Evolutionary conservation across 1,284 basidiomycete species (phyloP), one percentile per base, ranked within the genome.

Genomic region (Sutorius eximius): DNA sequence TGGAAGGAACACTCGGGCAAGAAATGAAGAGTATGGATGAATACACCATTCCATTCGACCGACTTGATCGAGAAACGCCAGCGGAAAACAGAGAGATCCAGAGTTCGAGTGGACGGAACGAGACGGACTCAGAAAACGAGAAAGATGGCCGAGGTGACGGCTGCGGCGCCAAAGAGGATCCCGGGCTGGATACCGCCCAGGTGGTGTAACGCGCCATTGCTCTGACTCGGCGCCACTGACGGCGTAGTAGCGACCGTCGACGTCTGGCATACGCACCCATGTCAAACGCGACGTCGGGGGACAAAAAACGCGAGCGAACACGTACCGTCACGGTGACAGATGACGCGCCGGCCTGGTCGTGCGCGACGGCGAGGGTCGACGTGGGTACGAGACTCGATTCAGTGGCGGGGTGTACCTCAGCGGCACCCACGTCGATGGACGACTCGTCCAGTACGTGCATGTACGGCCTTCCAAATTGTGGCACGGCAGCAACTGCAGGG

Each of bases 191-290:
- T 32, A 10, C 56, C 40, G 12, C 52, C 34, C 15, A 55, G 22
- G 22, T 16, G 15, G 45, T 49, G 53, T 13, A 51, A 30, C 15
- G 62, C 55, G 30, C 59, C 64, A 10, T 38, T 70, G 24, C 50
- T 62, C 2, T 53, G 52, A 5, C 22, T 24, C 22, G 22, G 22
- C 22, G 37, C 16, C 10, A n/a, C 15, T 20, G 38, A 15, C 38
- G 36, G 34, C 20, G 49, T 11, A n/a, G 42, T 13, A 3, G 30
- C 15, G 15, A 1, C 22, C 11, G 50, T 22, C n/a, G 55, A 48
- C 8, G 40, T 34, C 59, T 61, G 36, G 13, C 0, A 27, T 4
- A 11, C 13, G n/a, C 15, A 16, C 27, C 33, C 24, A 1, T n/a
- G 24, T 37, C n/a, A 10, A 30, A 29, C n/a, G 24, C 22, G 12